Evolutionary conservation across 768 basidiomycete species (phyloP), one percentile per base, ranked within the genome.

Genomic region (Tricholoma flavovirens): DNA sequence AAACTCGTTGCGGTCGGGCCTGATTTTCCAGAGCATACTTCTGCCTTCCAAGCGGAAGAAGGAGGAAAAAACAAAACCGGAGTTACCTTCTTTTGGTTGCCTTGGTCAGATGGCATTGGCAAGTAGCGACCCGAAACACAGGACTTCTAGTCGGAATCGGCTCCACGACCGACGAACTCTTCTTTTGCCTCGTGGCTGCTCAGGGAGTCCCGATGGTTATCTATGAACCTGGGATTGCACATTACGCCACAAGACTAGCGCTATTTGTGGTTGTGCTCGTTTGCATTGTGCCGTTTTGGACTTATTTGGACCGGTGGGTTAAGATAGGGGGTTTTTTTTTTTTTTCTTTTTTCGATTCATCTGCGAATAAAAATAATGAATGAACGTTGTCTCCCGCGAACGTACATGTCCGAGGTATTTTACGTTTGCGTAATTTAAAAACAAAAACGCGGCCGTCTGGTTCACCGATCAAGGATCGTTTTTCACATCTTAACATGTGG

Each of bases 11-110:
- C 57, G 22, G 40, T 60, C 53, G 56, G 53, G 29, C 38, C 40
- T 40, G 49, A 49, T 55, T 59, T 58, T 55, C 42, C 54, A 17
- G n/a, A 42, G 52, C 54, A 29, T 49, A 36, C 33, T 36, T 11
- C 30, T 17, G 30, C 46, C 45, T 61, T 61, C 53, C 57, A 53
- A 53, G 55, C 51, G 50, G 58, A 56, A 55, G 51, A 42, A 49
- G 48, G 29, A 58, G 42, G 24, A 33, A 49, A 56, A 33, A 40
- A 58, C 29, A 46, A 52, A 49, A 49, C 21, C 45, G 46, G 10
- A 17, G 5, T 30, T 8, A 8, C 11, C 15, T 45, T 45, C 19
- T 15, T 42, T 14, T 11, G 46, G 17, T 6, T 49, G 30, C 29
- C n/a, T 14, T 4, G 26, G 29, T 49, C 46, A 49, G 30, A 49